These are phyloP conservation scores for Tanacetum coccineum DNA, from an alignment of 129 eudicot species.

Conservation along the genomic window DNA sequence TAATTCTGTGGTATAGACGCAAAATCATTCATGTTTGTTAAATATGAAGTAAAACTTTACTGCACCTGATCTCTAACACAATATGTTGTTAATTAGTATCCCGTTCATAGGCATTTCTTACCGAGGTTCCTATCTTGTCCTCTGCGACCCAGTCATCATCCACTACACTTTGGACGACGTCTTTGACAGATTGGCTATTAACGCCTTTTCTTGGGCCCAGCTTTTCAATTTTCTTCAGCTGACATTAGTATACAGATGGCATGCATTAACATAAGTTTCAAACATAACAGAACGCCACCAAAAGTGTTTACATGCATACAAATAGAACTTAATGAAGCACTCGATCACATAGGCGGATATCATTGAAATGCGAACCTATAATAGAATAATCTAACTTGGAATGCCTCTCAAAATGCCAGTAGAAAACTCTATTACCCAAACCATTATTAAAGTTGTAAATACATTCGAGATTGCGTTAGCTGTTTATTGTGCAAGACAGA, in stretches of 20 bases:
- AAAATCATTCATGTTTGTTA: too few species aligned
- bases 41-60: constrained; percentile 13
- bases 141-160: constrained; percentile 91
- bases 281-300: background rate
- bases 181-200: constrained; percentile 86
- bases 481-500: too few species aligned
- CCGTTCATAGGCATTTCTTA: constrained; percentile 32
- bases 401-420: background rate
- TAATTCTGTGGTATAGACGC: too few species aligned
- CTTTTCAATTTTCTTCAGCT: constrained; percentile 97
- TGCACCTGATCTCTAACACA: constrained; percentile 95
- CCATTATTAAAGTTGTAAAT: too few species aligned
- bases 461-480: too few species aligned
- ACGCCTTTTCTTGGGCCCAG: constrained; percentile 93
- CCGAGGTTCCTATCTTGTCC: constrained; percentile 93
- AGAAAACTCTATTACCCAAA: background rate
- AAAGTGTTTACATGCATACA: background rate
- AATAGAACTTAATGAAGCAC: background rate
- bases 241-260: constrained; percentile 22
- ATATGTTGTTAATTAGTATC: constrained; percentile 1
- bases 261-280: constrained; percentile 6
- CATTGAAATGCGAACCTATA: constrained; percentile 13
- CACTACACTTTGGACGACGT: constrained; percentile 81
- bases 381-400: background rate
- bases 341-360: background rate